A percentile compares a stretch with the other conserved stretches of the same genome.
phyloP scores from a whole-genome alignment of 306 rosid species.

The Cyclanthera cordifolia region DNA sequence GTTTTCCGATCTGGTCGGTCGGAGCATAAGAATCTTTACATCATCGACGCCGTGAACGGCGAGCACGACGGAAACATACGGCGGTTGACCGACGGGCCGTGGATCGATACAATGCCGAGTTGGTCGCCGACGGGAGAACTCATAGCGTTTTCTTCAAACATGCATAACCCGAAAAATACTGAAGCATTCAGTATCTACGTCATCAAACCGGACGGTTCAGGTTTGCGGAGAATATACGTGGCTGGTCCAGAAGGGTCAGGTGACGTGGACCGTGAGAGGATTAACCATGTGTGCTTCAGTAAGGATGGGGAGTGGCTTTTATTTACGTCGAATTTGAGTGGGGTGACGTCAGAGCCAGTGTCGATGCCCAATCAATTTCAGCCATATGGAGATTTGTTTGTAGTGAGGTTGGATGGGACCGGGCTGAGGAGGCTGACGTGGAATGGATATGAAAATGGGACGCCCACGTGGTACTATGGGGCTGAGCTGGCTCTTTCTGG shows the following conservation, averaged over 20 bases:
- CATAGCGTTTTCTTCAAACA: conserved; percentile 74
- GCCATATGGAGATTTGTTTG: conserved; percentile 70
- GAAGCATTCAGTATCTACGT: conserved; percentile 58
- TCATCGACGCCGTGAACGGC: conserved; percentile 53
- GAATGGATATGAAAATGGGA: conserved; percentile 61
- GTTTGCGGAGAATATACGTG: conserved; percentile 43
- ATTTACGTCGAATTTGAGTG: conserved; percentile 58
- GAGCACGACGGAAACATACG: conserved; percentile 42
- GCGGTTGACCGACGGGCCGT: conserved; percentile 54
- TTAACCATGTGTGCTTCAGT: conserved; percentile 78
- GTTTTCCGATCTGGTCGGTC: conserved; percentile 78
- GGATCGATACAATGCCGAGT: conserved; percentile 82
- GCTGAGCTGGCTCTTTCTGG: conserved; percentile 21
- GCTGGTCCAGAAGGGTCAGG: conserved; percentile 28
- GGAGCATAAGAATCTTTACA: conserved; percentile 60
- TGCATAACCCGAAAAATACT: conserved; percentile 31
- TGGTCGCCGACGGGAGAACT: conserved; percentile 83
- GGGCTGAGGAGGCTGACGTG: conserved; percentile 81
- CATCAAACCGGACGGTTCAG: conserved; percentile 52
- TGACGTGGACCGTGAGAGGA: conserved; percentile 47
- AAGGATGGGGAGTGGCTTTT: conserved; percentile 61
- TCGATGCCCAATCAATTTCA: conserved; percentile 74
- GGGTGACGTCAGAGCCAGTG: conserved; percentile 68
- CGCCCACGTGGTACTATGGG: conserved; percentile 46
- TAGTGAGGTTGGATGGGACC: conserved; percentile 54